Evolutionary conservation across 2,329 filamentous ascomycete species (phyloP), one percentile per base, ranked within the genome.

Genomic region (Penicillium sp.): DNA sequence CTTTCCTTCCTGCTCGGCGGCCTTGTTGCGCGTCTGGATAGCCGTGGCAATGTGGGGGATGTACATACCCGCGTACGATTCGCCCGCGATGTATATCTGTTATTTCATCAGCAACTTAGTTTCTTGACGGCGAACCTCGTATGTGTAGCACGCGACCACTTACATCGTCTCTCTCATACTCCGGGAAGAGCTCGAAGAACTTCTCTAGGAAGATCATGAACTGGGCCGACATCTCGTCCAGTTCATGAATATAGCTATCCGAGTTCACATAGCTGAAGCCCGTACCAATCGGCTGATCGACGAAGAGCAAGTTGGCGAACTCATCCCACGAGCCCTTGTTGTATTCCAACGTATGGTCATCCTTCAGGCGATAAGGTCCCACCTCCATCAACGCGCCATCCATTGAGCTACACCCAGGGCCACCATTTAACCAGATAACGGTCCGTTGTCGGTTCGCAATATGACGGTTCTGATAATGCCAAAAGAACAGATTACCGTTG

Each of bases 271-370:
- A 98, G 79, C 95, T 99, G 81, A 91, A 99, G 2, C 95, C 95
- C 1, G 94, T 97, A 13, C 95, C 96, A 38, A 98, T 93, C 0
- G 95, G 95, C 74, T 98, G 96, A 74, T 99, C 95, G 62, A 99
- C 92, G 73, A 99, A 99, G 61, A 99, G 86, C 55, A 99, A 78
- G 72, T 99, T 99, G 66, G 95, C 92, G 73, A 98, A 99, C 80
- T 99, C 94, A 77, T 97, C 90, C 96, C 96, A 99, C 0, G 93
- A 93, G n/a, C 95, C 95, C 58, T 96, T 89, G 76, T 97, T 97
- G 75, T 92, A 88, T 60, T 82, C 82, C 59, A 99, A 80, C 71
- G 89, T 83, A 78, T 84, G 78, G 35, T 90, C 85, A 67, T 94
- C 85, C 72, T 90, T 89, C 59, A 99, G 80, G 66, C 95, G 84